Conservation (phyloP, 257 asterid species). For the Solanum neorickii region DNA sequence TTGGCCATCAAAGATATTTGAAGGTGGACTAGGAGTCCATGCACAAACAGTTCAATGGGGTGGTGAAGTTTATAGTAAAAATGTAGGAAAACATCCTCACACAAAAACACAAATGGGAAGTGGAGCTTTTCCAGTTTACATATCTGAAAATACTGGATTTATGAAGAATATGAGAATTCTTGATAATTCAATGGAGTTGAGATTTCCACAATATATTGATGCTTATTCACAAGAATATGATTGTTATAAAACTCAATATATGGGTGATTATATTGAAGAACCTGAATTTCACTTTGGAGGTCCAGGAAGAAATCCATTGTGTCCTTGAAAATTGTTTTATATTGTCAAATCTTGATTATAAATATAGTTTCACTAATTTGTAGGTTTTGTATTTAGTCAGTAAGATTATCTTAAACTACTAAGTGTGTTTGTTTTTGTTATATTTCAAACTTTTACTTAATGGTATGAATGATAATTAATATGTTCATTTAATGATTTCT, state of each 20-base stretch:
- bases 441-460: too few species aligned
- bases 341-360: neutral
- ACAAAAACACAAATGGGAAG: slow-evolving; percentile 52
- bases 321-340: slow-evolving; percentile 10
- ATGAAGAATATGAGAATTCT: slow-evolving; percentile 42
- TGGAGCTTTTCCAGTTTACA: slow-evolving; percentile 22
- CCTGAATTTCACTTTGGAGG: slow-evolving; percentile 75
- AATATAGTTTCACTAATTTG: neutral
- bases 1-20: slow-evolving; percentile 47
- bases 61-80: slow-evolving; percentile 58
- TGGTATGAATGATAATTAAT: too few species aligned
- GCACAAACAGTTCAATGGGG: slow-evolving; percentile 62
- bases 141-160: slow-evolving; percentile 17
- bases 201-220: slow-evolving; percentile 23
- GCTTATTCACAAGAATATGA: slow-evolving; percentile 36
- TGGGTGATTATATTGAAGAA: slow-evolving; percentile 35
- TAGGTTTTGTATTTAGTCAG: neutral
- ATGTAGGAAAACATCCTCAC: slow-evolving; percentile 41
- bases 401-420: too few species aligned
- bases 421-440: too few species aligned
- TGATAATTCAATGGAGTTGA: slow-evolving; percentile 11
- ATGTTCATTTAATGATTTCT: neutral
- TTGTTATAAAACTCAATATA: slow-evolving; percentile 25
- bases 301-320: slow-evolving; percentile 30
- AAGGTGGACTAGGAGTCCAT: neutral